Percentiles rank a stretch among this genome's conserved stretches.
Evolutionary conservation across 768 basidiomycete genomes (phyloP).

Genomic region (Gautieria morchelliformis): DNA sequence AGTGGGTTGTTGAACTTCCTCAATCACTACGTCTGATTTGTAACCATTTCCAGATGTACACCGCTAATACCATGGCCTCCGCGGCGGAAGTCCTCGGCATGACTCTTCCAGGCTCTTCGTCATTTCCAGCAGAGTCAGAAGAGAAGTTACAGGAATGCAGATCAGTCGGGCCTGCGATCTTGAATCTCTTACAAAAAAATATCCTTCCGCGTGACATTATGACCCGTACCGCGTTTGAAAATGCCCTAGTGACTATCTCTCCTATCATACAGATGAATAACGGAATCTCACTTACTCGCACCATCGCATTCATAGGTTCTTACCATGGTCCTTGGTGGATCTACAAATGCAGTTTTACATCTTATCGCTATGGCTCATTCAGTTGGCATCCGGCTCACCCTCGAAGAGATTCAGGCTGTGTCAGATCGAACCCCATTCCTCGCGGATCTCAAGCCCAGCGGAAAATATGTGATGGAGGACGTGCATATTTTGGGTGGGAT

Average conservation of each 20-base stretch:
- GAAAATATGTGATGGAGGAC: constrained; percentile 98
- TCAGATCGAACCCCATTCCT: constrained; percentile 92
- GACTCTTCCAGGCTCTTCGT: constrained; percentile 94
- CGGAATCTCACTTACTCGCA: not conserved
- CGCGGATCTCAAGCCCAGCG: constrained; percentile 93
- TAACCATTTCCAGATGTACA: constrained; percentile 68
- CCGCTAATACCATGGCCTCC: constrained; percentile 97
- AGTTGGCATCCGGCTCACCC: constrained; percentile 76
- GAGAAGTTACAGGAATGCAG: constrained; percentile 86
- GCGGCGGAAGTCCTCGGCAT: constrained; percentile 93
- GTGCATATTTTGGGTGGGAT: constrained; percentile 94
- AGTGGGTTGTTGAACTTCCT: constrained; percentile 39
- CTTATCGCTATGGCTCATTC: constrained; percentile 95
- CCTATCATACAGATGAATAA: not conserved
- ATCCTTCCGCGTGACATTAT: constrained; percentile 93
- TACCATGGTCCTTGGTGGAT: constrained; percentile 95
- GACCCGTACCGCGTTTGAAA: constrained; percentile 94
- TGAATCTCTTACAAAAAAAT: constrained; percentile 81
- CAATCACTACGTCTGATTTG: not conserved
- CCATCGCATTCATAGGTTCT: constrained; percentile 48
- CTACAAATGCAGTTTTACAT: constrained; percentile 95
- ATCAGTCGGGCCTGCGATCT: constrained; percentile 72
- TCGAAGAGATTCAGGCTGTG: constrained; percentile 91
- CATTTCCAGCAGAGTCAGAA: constrained; percentile 85
- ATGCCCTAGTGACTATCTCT: constrained; percentile 66